Base-by-base conservation (phyloP, 768 basidiomycete species). In the Leccinum uliginosum region DNA sequence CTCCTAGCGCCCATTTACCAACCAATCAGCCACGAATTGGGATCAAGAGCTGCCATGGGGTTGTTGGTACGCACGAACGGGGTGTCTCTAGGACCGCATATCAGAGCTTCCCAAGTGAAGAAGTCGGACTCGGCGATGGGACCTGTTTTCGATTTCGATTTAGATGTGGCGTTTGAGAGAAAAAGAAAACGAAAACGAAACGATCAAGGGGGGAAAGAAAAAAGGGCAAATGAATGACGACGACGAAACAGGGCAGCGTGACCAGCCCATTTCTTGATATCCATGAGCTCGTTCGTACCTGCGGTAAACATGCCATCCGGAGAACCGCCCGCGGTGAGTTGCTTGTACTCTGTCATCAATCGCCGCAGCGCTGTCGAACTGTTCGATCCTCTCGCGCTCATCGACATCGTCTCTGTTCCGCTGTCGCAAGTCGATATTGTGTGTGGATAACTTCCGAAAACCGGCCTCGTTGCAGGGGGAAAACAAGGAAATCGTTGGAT, bases 301-400 rank as follows among this genome's bases (percentile, higher is more conserved):
- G 95, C 94, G 50, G 94, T 96, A 69, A 97, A 97, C 93, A 98
- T 97, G 54, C 87, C 89, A 73, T 98, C 95, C 6, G 91, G 90
- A 15, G 91, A 86, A 62, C 49, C 89, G 76, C 86, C 85, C 8
- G 91, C 77, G 1, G 87, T 90, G 66, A 93, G 80, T 62, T 90
- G 89, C 71, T 86, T 90, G 78, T 93, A 93, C 67, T 97, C 93
- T 2, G 89, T 93, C 94, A 95, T 96, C 53, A 96, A 78, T 45
- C 93, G 81, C 59, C 90, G 81, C 47, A 91, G 76, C 10, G 93
- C 93, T 6, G 91, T 94, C 32, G 85, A 74, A 61, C 73, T 84
- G 52, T 70, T 78, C 19, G 82, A 77, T 40, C 73, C 70, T 69
- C 85, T 80, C 59, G 81, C 69, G 68, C 76, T 78, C 85, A 85